Percentiles rank a stretch among this genome's conserved stretches.
These are phyloP conservation scores for Aspergillus eucalypticola DNA, from an alignment of 2,329 filamentous ascomycete genomes.

Conservation along the genomic window DNA sequence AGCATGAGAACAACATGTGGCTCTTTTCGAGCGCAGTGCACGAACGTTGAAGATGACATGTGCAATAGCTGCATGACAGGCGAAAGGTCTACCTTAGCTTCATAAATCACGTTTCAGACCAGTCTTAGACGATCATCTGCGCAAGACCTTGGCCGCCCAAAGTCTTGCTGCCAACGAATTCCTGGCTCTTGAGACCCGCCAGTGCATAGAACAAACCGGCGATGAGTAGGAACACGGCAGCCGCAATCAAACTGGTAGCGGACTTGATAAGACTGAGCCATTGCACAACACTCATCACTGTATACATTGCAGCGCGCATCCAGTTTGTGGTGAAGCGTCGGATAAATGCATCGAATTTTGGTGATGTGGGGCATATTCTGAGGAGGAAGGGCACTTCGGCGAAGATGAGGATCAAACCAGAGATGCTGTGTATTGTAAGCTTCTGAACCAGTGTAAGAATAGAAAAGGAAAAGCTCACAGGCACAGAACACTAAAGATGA, in stretches of 20 bases:
- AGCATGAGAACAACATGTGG: neutral
- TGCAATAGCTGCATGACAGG: neutral
- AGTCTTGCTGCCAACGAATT: conserved; percentile 74
- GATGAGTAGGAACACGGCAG: conserved; percentile 75
- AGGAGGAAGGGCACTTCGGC: conserved; percentile 91
- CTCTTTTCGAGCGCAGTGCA: neutral
- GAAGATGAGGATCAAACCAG: conserved; percentile 74
- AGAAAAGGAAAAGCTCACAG: conserved; percentile 47
- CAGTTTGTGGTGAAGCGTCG: conserved; percentile 94
- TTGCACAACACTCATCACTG: conserved; percentile 75
- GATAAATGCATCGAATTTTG: conserved; percentile 84
- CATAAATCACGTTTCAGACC: neutral
- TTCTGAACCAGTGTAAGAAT: conserved; percentile 21
- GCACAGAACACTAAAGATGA: conserved; percentile 61
- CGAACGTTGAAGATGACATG: neutral
- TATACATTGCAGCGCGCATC: conserved; percentile 89
- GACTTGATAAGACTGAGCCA: conserved; percentile 73
- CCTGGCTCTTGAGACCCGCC: conserved; percentile 47
- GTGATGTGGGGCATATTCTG: conserved; percentile 93
- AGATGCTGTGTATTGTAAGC: conserved; percentile 59
- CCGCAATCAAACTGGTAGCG: conserved; percentile 76
- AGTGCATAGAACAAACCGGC: conserved; percentile 74
- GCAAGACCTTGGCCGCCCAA: conserved; percentile 90
- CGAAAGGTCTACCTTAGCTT: neutral
- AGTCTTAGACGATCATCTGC: conserved; percentile 85